Evolutionary conservation across 2,329 filamentous ascomycete species (phyloP).

Genomic region (Hortaea werneckii): DNA sequence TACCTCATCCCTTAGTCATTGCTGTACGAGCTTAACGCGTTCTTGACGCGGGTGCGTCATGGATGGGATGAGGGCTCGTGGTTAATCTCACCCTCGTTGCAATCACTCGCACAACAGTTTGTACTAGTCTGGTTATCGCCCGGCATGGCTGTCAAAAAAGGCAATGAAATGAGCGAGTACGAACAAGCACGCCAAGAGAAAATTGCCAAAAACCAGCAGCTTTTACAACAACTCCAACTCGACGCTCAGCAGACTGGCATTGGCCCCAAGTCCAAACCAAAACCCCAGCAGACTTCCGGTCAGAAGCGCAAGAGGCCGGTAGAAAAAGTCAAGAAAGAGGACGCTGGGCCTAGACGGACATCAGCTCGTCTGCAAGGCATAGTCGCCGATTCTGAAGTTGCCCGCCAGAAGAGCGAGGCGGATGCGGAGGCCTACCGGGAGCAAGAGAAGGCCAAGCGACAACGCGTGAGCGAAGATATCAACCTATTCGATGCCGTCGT

Average conservation of each 20-base stretch:
- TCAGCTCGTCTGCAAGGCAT: conserved; percentile 54
- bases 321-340: conserved; percentile 48
- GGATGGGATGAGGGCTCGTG: too few species aligned
- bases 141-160: conserved; percentile 2
- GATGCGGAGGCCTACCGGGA: conserved; percentile 48
- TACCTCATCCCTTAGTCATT: too few species aligned
- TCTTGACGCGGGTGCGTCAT: too few species aligned
- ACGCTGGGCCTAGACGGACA: conserved; percentile 45
- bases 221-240: conserved; percentile 65
- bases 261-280: conserved; percentile 46
- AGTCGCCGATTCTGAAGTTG: conserved; percentile 55
- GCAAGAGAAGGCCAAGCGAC: conserved; percentile 50
- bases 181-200: conserved; percentile 78
- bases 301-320: conserved; percentile 30
- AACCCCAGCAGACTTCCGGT: conserved; percentile 30
- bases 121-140: too few species aligned
- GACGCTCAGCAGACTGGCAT: conserved; percentile 59
- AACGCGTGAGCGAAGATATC: conserved; percentile 57
- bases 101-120: too few species aligned
- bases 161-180: conserved; percentile 62
- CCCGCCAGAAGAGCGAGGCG: conserved; percentile 59
- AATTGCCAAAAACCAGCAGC: conserved; percentile 73
- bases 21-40: too few species aligned
- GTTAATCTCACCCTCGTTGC: too few species aligned
- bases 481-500: conserved; percentile 69